Base-by-base conservation (phyloP, 768 basidiomycete genomes). In the Candolleomyces eurysporus region DNA sequence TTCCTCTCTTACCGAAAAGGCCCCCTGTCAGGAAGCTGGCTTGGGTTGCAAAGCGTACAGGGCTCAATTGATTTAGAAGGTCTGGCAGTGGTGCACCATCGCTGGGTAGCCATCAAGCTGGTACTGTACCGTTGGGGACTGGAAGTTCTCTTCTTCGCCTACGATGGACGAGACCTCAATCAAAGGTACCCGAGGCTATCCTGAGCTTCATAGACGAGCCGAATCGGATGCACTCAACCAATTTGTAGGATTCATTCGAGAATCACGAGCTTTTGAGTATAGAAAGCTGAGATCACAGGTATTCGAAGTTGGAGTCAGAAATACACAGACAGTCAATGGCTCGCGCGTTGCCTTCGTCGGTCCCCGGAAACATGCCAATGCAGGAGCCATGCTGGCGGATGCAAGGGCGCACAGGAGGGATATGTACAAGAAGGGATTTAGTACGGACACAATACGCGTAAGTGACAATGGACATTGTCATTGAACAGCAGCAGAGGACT, bases 311-410 rank as follows among this genome's bases (percentile, higher is more conserved):
- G 82, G 81, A 21, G 66, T 69, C 3, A 68, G 54, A 16, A 85
- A 56, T 66, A 79, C 52, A 78, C 81, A 60, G 71, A 76, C n/a
- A 75, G 74, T 48, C 65, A 73, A 56, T 4, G 85, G 84, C 0
- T 79, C 79, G 1, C 80, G 86, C 57, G 69, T 83, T 43, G 76
- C 81, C 17, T 81, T 82, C 55, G 69, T 88, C 51, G 84, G 86
- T 68, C 79, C 84, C 7, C 75, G 82, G 43, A 65, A 72, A n/a
- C 72, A 79, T 57, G 65, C 68, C 9, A 68, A 83, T 63, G 54
- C 70, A 0, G 48, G 48, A 3, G 72, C 65, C 30, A 80, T 89
- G 70, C 73, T 82, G 5, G 58, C 68, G 21, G 75, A 77, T 63
- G 84, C 84, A 8, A 67, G 67, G 14, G 72, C 76, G 9, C 65